Conservation (phyloP, 2,329 filamentous ascomycete genomes). For the Tolypocladium inflatum region DNA sequence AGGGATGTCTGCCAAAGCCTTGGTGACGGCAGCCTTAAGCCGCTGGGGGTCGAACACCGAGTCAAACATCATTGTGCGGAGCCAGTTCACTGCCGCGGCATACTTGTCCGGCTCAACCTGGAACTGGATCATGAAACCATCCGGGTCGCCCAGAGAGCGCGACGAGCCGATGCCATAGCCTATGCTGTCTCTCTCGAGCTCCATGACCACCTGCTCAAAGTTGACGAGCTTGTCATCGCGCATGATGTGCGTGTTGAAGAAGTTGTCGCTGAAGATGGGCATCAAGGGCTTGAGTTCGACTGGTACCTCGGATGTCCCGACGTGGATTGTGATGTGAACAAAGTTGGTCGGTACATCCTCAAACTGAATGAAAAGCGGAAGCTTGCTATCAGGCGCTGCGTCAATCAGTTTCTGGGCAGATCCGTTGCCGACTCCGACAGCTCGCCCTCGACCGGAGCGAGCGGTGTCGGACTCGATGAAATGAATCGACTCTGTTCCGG, state of each 20-base stretch:
- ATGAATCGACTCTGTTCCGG: conserved; percentile 81
- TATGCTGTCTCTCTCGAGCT: conserved; percentile 85
- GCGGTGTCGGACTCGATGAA: conserved; percentile 87
- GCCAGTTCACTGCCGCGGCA: conserved; percentile 68
- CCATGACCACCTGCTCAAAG: conserved; percentile 87
- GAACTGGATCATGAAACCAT: conserved; percentile 74
- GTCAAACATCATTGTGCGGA: conserved; percentile 78
- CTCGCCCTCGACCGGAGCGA: conserved; percentile 66
- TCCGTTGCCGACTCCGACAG: conserved; percentile 58
- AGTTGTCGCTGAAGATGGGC: conserved; percentile 77
- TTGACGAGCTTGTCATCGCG: conserved; percentile 66
- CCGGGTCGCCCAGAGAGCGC: conserved; percentile 61
- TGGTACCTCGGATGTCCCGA: conserved; percentile 70
- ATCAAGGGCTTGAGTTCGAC: conserved; percentile 78
- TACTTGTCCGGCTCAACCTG: conserved; percentile 88
- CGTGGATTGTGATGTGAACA: conserved; percentile 70
- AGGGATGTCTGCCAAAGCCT: conserved; percentile 84
- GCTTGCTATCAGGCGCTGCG: conserved; percentile 44
- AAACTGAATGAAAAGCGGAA: conserved; percentile 92
- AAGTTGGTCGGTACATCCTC: conserved; percentile 93
- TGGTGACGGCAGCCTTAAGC: conserved; percentile 57
- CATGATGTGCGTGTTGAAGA: conserved; percentile 85
- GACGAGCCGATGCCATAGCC: conserved; percentile 67
- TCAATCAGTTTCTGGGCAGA: conserved; percentile 69
- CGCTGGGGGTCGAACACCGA: conserved; percentile 71